phyloP scores from a whole-genome alignment of 129 eudicot genomes.

The Scalesia atractyloides region DNA sequence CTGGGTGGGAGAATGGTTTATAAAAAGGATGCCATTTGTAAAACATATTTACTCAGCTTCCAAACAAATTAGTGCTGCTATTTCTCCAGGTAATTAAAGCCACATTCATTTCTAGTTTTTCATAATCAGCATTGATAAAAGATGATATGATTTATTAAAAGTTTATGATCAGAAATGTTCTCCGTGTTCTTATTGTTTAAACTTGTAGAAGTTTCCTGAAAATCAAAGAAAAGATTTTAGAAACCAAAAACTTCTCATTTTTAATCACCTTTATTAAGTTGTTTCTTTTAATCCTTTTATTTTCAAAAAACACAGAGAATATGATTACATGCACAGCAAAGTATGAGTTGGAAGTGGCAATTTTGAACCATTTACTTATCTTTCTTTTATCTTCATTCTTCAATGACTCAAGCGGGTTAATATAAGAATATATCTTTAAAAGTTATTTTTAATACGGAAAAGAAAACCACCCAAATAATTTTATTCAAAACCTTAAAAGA shows the following conservation, averaged over 20 bases:
- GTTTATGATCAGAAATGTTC: background rate
- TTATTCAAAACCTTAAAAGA: too few species aligned
- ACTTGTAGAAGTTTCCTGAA: background rate
- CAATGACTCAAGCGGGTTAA: background rate
- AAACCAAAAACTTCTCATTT: too few species aligned
- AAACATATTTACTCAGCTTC: constrained; percentile 81
- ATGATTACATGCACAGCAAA: background rate
- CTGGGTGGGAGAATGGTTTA: constrained; percentile 87
- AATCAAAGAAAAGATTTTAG: too few species aligned
- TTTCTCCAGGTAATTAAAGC: constrained; percentile 67
- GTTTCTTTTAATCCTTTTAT: background rate
- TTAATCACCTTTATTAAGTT: background rate
- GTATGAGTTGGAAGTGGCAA: background rate
- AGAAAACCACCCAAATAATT: background rate
- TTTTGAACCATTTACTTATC: background rate
- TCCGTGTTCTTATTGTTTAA: constrained; percentile 3
- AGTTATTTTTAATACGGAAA: too few species aligned
- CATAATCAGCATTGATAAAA: background rate
- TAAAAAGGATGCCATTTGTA: constrained; percentile 82
- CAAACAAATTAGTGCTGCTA: constrained; percentile 92
- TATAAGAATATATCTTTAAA: background rate
- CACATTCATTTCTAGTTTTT: constrained; percentile 10
- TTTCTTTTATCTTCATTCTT: too few species aligned
- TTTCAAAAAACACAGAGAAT: background rate
- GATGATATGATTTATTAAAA: background rate